Percentiles rank a stretch among this genome's conserved stretches.
These are phyloP conservation scores for Schizochytrium sp. DNA, from an alignment of 108 stramenopile species.

Conservation along the genomic window DNA sequence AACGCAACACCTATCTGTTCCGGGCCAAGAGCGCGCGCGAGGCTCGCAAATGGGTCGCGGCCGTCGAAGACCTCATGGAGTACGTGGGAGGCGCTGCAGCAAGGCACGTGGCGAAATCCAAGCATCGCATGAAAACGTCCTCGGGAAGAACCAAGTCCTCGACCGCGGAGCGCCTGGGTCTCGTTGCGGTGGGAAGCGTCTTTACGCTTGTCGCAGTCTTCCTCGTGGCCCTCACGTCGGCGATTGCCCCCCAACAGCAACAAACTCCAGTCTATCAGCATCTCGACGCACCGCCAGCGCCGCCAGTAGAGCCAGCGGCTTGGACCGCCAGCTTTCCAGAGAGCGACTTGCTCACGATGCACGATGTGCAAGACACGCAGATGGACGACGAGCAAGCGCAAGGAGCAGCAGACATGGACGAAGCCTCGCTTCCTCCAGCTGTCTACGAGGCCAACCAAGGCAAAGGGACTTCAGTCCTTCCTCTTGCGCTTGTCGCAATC, in stretches of 20 bases:
- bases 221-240: neutral
- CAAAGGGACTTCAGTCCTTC: no score
- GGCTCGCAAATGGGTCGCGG: neutral
- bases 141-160: neutral
- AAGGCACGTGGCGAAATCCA: neutral
- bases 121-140: neutral
- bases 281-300: no score
- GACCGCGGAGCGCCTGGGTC: neutral
- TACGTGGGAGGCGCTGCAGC: neutral
- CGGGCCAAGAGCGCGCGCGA: neutral
- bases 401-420: no score
- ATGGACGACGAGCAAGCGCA: no score
- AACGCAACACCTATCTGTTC: neutral
- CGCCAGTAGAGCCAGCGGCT: no score
- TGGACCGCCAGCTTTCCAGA: no score
- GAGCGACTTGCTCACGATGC: no score
- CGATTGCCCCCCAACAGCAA: neutral
- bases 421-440: no score
- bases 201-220: neutral
- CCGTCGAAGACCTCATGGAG: neutral
- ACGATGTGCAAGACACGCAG: no score
- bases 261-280: neutral
- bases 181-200: neutral
- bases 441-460: no score
- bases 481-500: no score